These are phyloP conservation scores for Spencermartinsiella ligniputridi DNA, from an alignment of 1,139 yeast genomes.

Conservation along the genomic window DNA sequence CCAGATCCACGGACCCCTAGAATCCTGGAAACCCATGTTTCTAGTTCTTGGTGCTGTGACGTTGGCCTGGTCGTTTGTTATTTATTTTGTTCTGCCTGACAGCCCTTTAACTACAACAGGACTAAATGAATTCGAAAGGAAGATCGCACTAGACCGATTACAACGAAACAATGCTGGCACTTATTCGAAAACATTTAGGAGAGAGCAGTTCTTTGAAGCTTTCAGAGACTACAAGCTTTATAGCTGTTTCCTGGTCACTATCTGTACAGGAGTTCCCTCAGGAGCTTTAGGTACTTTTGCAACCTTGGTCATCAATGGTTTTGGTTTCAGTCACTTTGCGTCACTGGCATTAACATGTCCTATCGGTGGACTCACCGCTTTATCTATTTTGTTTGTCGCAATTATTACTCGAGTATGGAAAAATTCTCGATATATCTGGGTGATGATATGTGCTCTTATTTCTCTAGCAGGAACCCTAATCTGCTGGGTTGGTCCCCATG, in stretches of 20 bases:
- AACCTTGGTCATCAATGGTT: constrained; percentile 19
- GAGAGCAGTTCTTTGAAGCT: constrained; percentile 39
- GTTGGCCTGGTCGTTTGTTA: constrained; percentile 43
- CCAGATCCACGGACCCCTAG: constrained; percentile 9
- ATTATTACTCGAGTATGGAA: constrained; percentile 8
- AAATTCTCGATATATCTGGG: constrained; percentile 8
- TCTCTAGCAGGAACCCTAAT: constrained; percentile 13
- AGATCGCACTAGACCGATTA: constrained; percentile 10
- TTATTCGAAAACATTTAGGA: constrained; percentile 46
- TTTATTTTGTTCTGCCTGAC: constrained; percentile 47
- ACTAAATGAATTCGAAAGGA: constrained; percentile 33
- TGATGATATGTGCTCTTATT: constrained; percentile 6
- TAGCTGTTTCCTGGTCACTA: constrained; percentile 29
- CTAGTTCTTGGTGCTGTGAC: constrained; percentile 9
- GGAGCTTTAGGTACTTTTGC: constrained; percentile 21
- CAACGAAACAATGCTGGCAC: constrained; percentile 13
- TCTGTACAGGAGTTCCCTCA: constrained; percentile 18
- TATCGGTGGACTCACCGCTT: constrained; percentile 28
- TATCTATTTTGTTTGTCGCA: constrained; percentile 5
- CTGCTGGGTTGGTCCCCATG: constrained; percentile 12
- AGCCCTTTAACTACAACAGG: constrained; percentile 51
- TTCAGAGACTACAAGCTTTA: constrained; percentile 27
- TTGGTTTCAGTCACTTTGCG: constrained; percentile 38
- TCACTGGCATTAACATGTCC: constrained; percentile 39
- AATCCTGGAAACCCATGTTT: constrained; percentile 16